Evolutionary conservation across 805 yeast genomes (phyloP), one percentile per base, ranked within the genome.

Genomic region (Torulaspora delbrueckii): DNA sequence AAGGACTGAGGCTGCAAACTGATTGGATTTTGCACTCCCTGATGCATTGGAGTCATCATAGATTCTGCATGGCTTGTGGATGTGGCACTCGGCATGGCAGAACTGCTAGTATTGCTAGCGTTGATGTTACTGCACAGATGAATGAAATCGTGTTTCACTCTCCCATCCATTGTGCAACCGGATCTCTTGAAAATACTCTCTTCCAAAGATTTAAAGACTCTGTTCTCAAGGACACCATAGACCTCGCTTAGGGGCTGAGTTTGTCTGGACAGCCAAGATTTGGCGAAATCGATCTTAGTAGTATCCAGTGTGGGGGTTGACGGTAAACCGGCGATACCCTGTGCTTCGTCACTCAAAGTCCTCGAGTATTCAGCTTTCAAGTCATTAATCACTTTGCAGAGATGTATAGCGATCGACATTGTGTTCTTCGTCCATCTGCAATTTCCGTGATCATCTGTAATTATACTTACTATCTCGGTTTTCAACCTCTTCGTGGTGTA

Each of bases 341-440:
- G 30, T 6, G 38, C 27, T 12, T 26, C 42, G 8, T 32, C 41
- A 24, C 19, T 13, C 23, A 19, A 16, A 19, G 37, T 22, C 33
- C 32, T 37, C 22, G 41, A 24, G 14, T 56, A 55, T 16, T 65
- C 67, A 3, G 42, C 46, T 44, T 63, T 66, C 24, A 55, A 55
- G 33, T 51, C 66, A 35, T 56, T 58, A 40, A 62, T 59, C 16
- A 62, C 56, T 45, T 62, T 64, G 43, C 65, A 56, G 5, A 62
- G 49, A 36, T 62, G 95, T 48, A 87, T 72, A 4, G 91, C 77
- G 51, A 88, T 78, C 12, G 84, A 73, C 52, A 79, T 76, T 22
- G 86, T 77, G 63, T 87, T 87, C 59, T 86, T 78, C 0, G 96
- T 87, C 96, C 96, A 87, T 68, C 89, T 86, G 47, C 86, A 79